These are phyloP conservation scores for Colletotrichum melonis DNA, from an alignment of 2,329 filamentous ascomycete species.

Conservation along the genomic window DNA sequence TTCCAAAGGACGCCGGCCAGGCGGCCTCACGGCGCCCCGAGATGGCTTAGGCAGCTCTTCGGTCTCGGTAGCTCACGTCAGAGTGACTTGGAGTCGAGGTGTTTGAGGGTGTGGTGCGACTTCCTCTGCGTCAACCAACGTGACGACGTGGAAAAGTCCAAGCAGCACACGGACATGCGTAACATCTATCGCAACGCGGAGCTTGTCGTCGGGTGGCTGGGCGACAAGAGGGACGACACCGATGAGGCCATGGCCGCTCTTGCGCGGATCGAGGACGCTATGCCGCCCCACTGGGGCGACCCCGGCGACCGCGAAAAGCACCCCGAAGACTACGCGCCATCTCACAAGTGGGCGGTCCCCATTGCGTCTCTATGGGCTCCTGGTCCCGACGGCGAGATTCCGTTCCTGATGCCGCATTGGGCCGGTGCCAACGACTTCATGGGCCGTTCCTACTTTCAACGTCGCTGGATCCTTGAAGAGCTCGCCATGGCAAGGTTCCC, in stretches of 20 bases:
- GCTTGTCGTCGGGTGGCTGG: conserved; percentile 48
- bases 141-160: conserved; percentile 43
- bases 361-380: conserved; percentile 42
- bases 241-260: conserved; percentile 42
- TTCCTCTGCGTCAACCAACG: conserved; percentile 44
- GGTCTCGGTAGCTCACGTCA: conserved; percentile 31
- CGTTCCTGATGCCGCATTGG: conserved; percentile 38
- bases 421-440: conserved; percentile 44
- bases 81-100: conserved; percentile 19
- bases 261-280: conserved; percentile 43
- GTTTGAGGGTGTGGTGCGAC: conserved; percentile 46
- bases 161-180: conserved; percentile 43
- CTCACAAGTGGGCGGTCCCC: conserved; percentile 43
- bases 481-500: conserved; percentile 46
- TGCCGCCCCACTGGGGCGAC: conserved; percentile 47
- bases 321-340: conserved; percentile 48
- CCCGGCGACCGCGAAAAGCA: conserved; percentile 46
- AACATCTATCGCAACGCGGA: conserved; percentile 44
- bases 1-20: conserved; percentile 34
- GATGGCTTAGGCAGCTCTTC: conserved; percentile 38
- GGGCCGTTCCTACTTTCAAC: conserved; percentile 46
- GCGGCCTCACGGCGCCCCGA: conserved; percentile 34
- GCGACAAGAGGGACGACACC: conserved; percentile 43
- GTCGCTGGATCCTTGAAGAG: conserved; percentile 51
- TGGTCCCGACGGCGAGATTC: conserved; percentile 37